Conservation (phyloP, 2,329 filamentous ascomycete species). For the Massarina eburnea region DNA sequence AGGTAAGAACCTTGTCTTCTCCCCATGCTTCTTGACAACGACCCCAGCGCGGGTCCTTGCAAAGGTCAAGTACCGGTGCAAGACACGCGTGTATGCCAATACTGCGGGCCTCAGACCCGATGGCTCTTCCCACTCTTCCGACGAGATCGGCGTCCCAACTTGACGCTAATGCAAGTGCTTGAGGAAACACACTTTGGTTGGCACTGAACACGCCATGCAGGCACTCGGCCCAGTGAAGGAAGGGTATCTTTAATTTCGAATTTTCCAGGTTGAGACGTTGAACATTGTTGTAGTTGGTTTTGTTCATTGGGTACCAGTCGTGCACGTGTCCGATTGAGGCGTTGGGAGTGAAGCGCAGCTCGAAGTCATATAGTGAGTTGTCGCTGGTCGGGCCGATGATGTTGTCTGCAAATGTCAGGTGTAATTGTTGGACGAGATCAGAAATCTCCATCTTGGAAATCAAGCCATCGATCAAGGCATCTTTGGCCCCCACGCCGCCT, state of each 20-base stretch:
- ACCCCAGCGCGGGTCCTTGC: conserved; percentile 49
- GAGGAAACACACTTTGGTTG: conserved; percentile 51
- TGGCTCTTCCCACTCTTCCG: conserved; percentile 46
- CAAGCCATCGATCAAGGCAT: conserved; percentile 18
- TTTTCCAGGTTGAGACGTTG: conserved; percentile 44
- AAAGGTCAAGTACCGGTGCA: conserved; percentile 49
- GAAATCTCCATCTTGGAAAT: conserved; percentile 17
- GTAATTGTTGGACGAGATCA: conserved; percentile 43
- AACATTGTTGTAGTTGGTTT: conserved; percentile 46
- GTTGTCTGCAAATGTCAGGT: conserved; percentile 49
- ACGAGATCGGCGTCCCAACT: conserved; percentile 49
- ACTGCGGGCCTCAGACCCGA: conserved; percentile 48
- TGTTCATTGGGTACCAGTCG: conserved; percentile 50
- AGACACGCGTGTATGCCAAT: conserved; percentile 51
- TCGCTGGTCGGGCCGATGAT: conserved; percentile 44
- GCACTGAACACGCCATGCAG: conserved; percentile 50
- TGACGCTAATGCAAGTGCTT: conserved; percentile 46
- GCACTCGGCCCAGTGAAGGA: conserved; percentile 50
- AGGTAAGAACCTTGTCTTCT: conserved; percentile 49
- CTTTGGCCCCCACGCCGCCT: neutral
- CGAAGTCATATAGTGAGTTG: conserved; percentile 45
- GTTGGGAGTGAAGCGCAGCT: conserved; percentile 41
- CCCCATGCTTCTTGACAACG: conserved; percentile 52
- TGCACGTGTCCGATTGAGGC: conserved; percentile 48
- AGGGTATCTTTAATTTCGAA: conserved; percentile 44